Evolutionary conservation across 2,329 filamentous ascomycete species (phyloP), one percentile per base, ranked within the genome.

Genomic region (Pseudogymnoascus sp.): DNA sequence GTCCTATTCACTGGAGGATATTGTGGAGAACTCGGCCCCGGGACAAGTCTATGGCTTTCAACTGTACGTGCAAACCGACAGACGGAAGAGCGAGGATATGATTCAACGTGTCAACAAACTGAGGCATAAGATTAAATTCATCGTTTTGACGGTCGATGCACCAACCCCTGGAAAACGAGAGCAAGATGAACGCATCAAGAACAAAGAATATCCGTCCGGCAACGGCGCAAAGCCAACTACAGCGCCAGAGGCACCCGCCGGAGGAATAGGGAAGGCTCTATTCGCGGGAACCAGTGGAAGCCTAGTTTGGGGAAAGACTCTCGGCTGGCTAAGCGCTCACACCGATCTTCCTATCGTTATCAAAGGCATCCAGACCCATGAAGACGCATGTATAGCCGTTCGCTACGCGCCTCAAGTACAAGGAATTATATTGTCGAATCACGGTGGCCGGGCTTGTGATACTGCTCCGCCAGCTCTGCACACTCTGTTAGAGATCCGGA

Each of bases 401-500:
- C 79, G 87, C 60, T 69, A 79, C 9, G 86, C 84, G 0, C 41
- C 41, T 23, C 5, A 42, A 42, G 39, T 23, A 9, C 39, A 23
- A 42, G 88, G 84, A 0, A 88, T 91, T 55, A 79, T 90, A 1
- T 76, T 91, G 2, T 83, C 80, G 11, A 91, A 91, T 67, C 88
- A 91, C 70, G 88, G 87, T 1, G 88, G 88, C 0, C 73, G 87
- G 41, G 79, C 74, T 59, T 69, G 79, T 2, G 80, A 83, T 64
- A 82, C 70, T 68, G 75, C 78, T 0, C 78, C 82, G 2, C 76
- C 85, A 0, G 79, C 82, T 0, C 77, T 89, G 28, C 71, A 88
- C 30, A 79, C 84, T 0, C 69, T 89, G 4, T 72, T 63, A 28
- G 60, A 63, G 41, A 63, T 63, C 39, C 45, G 63, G 22, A 23